phyloP scores from a whole-genome alignment of 2,329 filamentous ascomycete species.

The Pseudogymnoascus sp. region DNA sequence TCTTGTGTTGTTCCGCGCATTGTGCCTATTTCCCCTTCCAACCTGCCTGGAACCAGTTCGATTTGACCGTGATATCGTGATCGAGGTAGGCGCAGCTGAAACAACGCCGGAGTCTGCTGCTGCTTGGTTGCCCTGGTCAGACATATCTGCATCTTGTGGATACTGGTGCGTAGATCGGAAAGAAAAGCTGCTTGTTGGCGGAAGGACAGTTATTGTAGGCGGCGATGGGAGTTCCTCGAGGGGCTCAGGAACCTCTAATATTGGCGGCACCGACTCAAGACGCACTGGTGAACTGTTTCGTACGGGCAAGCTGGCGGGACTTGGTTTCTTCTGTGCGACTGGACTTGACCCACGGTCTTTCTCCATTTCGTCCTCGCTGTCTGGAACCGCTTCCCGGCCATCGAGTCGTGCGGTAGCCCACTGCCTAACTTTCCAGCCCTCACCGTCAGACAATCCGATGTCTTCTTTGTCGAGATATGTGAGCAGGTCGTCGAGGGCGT shows the following conservation, averaged over 20 bases:
- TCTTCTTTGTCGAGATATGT: constrained; percentile 75
- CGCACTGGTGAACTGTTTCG: constrained; percentile 30
- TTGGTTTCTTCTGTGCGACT: constrained; percentile 43
- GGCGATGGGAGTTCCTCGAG: constrained; percentile 13
- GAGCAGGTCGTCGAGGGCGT: constrained; percentile 86
- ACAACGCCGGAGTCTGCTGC: constrained; percentile 21
- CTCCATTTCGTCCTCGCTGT: constrained; percentile 63
- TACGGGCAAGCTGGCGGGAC: constrained; percentile 32
- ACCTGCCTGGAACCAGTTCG: constrained; percentile 24
- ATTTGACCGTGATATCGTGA: constrained; percentile 22
- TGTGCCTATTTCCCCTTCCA: constrained; percentile 20
- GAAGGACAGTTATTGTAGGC: constrained; percentile 26
- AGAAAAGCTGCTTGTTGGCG: constrained; percentile 55
- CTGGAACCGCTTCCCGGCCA: constrained; percentile 48
- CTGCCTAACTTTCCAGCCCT: constrained; percentile 55
- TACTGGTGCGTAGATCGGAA: constrained; percentile 59
- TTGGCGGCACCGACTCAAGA: constrained; percentile 31
- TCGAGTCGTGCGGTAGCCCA: constrained; percentile 65
- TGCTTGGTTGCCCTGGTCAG: constrained; percentile 36
- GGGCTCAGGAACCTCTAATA: constrained; percentile 15
- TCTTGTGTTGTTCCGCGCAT: constrained; percentile 15
- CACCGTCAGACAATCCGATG: constrained; percentile 69
- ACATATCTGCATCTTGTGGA: constrained; percentile 49
- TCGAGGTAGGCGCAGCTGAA: constrained; percentile 20
- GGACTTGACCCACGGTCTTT: constrained; percentile 52